Base-by-base conservation (phyloP, 1,139 yeast species). In the Yamadazyma blattariae region DNA sequence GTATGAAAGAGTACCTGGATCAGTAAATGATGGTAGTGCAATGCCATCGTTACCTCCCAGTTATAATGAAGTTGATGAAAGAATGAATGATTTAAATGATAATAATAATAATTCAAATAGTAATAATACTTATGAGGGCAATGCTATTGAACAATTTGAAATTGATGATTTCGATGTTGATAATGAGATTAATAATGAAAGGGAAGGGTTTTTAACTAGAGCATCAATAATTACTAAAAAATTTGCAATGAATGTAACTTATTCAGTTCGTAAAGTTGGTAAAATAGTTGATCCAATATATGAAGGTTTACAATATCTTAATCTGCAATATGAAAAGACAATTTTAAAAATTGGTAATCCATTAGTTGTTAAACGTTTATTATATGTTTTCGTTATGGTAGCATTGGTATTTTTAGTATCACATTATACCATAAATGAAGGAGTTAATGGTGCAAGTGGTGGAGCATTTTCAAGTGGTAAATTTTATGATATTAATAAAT, bases 271-370 rank as follows among this genome's bases (percentile, higher is more conserved):
- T 24, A 88, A 88, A 1, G 73, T 82, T 4, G 59, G 74, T 21
- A 68, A 64, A 34, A 69, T 80, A 15, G 60, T 82, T 27, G 92
- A 83, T 48, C 94, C 95, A 0, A 71, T 85, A 9, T 81, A 78
- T 29, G 82, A 78, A 47, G 67, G 78, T 1, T 78, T 79, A 54
- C 59, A 61, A 33, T 67, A 57, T 36, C 41, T 74, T 25, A 63
- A 62, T 38, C 49, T 61, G 30, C 68, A 69, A 30, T 65, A 79
- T 37, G 96, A 89, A 47, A 60, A 63, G 27, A 58, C 70, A 27
- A 61, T 90, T 18, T 69, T 81, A 27, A 74, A 76, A 45, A 48
- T 86, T 21, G 96, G 97, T 8, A 89, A 90, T 54, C 97, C 97
- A 1, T 62, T 90, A 37, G 85, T 92, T 36, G 79, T 89, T 25